Evolutionary conservation across 2,329 filamentous ascomycete genomes (phyloP).

Genomic region (Plectosphaerella cucumerina): DNA sequence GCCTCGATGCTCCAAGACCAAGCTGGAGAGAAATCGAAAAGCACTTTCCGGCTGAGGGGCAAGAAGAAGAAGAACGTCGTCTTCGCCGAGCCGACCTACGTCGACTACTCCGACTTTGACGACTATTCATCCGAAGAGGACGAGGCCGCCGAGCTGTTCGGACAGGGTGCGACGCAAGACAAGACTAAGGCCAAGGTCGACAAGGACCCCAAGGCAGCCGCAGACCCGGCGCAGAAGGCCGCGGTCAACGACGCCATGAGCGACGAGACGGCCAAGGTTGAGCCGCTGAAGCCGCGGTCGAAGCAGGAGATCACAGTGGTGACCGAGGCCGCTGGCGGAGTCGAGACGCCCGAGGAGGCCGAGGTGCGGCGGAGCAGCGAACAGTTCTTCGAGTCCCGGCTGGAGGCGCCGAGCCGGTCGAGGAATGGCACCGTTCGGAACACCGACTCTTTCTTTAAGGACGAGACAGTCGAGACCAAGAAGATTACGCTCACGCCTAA

Average conservation of each 20-base stretch:
- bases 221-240: slow-evolving; percentile 20
- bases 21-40: slow-evolving; percentile 69
- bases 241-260: slow-evolving; percentile 27
- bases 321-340: slow-evolving; percentile 2
- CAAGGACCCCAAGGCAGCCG: slow-evolving; percentile 24
- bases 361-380: slow-evolving; percentile 52
- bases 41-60: slow-evolving; percentile 76
- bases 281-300: slow-evolving; percentile 47
- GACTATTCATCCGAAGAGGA: slow-evolving; percentile 76
- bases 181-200: slow-evolving; percentile 22
- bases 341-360: slow-evolving; percentile 29
- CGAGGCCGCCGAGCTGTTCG: slow-evolving; percentile 40
- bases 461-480: slow-evolving; percentile 90
- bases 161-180: slow-evolving; percentile 19
- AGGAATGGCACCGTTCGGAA: slow-evolving; percentile 85
- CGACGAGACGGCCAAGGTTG: slow-evolving; percentile 52
- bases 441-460: slow-evolving; percentile 96
- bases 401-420: slow-evolving; percentile 56
- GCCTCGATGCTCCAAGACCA: slow-evolving; percentile 60
- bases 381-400: slow-evolving; percentile 58
- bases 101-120: slow-evolving; percentile 82
- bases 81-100: slow-evolving; percentile 80
- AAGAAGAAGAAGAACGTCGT: slow-evolving; percentile 82
- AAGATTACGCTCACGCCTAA: slow-evolving; percentile 97
- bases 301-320: slow-evolving; percentile 32